phyloP scores from a whole-genome alignment of 225 moss, liverwort and hornwort genomes.

The Climacium dendroides region DNA sequence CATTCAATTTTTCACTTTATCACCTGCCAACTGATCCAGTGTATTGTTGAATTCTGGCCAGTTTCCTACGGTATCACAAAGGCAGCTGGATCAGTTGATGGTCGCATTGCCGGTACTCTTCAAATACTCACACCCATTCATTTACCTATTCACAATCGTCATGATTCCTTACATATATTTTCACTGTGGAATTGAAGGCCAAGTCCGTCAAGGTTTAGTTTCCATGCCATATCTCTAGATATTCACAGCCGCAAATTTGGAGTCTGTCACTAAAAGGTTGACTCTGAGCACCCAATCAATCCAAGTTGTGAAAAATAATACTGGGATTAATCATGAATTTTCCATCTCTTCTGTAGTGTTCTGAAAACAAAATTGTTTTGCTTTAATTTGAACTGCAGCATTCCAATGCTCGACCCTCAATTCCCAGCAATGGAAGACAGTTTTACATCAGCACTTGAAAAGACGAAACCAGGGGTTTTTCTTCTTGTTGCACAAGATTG shows the following conservation, averaged over 20 bases:
- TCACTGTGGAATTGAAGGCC: not conserved
- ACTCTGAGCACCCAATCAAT: not conserved
- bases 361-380: not conserved
- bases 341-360: not conserved
- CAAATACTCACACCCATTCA: no score
- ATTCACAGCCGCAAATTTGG: not conserved
- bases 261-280: not conserved
- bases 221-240: not conserved
- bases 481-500: not conserved
- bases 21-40: not conserved
- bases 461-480: no score
- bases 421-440: not conserved
- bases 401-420: not conserved
- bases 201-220: not conserved
- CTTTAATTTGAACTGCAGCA: not conserved
- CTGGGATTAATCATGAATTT: not conserved
- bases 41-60: not conserved
- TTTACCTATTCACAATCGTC: not conserved
- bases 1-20: not conserved
- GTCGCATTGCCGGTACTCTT: not conserved
- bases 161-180: not conserved
- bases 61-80: not conserved
- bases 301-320: not conserved
- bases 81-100: not conserved
- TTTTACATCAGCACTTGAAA: not conserved